These are phyloP conservation scores for Suillus americanus DNA, from an alignment of 768 basidiomycete species.

Conservation along the genomic window DNA sequence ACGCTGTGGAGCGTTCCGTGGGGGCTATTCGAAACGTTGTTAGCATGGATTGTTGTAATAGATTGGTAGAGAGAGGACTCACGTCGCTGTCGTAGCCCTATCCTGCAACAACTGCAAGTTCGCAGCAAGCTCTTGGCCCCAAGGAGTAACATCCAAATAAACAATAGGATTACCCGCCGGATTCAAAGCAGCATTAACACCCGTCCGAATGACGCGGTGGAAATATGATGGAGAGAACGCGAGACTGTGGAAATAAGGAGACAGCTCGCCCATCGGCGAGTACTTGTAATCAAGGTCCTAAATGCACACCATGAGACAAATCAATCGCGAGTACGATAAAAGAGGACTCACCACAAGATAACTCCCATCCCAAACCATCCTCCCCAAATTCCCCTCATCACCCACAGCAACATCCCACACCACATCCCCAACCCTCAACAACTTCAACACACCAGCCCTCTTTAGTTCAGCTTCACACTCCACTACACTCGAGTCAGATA, in stretches of 20 bases:
- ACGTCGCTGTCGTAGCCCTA: conserved; percentile 79
- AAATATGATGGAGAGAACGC: conserved; percentile 89
- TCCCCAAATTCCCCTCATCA: conserved; percentile 83
- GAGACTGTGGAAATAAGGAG: conserved; percentile 75
- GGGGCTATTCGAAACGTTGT: conserved; percentile 46
- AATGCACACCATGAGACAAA: conserved; percentile 15
- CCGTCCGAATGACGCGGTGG: conserved; percentile 76
- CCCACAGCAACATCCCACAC: conserved; percentile 87
- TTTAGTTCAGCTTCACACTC: conserved; percentile 83
- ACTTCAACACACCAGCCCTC: conserved; percentile 58
- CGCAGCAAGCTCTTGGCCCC: conserved; percentile 73
- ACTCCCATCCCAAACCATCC: conserved; percentile 85
- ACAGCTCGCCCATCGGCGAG: conserved; percentile 72
- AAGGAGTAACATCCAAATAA: conserved; percentile 73
- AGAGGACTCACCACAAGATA: conserved; percentile 64
- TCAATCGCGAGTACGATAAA: background rate
- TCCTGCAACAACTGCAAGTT: conserved; percentile 80
- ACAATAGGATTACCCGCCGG: conserved; percentile 59
- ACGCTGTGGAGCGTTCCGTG: conserved; percentile 80
- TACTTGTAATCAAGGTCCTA: conserved; percentile 88
- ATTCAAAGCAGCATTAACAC: conserved; percentile 32
- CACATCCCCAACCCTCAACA: conserved; percentile 76
- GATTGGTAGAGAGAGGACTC: conserved; percentile 30
- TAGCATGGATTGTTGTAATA: conserved; percentile 1
- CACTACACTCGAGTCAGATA: conserved; percentile 76